These are phyloP conservation scores for Malbranchea zuffiana DNA, from an alignment of 2,329 filamentous ascomycete genomes.

Conservation along the genomic window DNA sequence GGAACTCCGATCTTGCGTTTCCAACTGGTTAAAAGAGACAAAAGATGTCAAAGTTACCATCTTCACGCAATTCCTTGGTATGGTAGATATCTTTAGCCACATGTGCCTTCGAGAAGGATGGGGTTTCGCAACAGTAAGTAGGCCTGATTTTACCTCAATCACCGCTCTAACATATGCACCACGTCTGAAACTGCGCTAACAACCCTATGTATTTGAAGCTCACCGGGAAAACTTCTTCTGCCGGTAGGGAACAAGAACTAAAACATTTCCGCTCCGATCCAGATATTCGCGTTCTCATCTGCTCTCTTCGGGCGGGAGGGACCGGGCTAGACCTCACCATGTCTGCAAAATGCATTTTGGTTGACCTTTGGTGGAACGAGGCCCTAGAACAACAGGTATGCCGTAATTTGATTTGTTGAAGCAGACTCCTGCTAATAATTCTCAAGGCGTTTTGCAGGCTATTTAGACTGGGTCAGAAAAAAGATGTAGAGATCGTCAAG, in stretches of 20 bases:
- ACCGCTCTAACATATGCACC: no score
- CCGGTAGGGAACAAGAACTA: slow-evolving; percentile 38
- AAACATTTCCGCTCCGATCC: slow-evolving; percentile 35
- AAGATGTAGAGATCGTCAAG: slow-evolving; percentile 48
- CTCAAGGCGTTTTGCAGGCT: slow-evolving; percentile 46
- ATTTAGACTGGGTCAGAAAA: slow-evolving; percentile 53
- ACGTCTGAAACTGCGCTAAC: background rate
- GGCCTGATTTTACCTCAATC: slow-evolving; percentile 1
- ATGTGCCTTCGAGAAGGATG: slow-evolving; percentile 44
- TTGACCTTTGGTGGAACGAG: slow-evolving; percentile 54
- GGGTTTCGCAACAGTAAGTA: slow-evolving; percentile 34
- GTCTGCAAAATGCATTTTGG: slow-evolving; percentile 47
- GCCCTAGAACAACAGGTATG: slow-evolving; percentile 49
- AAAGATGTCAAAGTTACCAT: slow-evolving; percentile 46
- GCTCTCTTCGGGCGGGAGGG: slow-evolving; percentile 48
- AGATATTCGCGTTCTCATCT: slow-evolving; percentile 40
- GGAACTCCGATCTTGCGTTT: slow-evolving; percentile 25
- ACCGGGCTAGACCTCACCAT: slow-evolving; percentile 49
- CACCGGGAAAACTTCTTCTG: slow-evolving; percentile 39
- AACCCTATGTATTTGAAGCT: slow-evolving; percentile 24
- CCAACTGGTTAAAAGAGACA: slow-evolving; percentile 35
- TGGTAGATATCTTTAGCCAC: slow-evolving; percentile 41
- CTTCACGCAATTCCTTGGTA: slow-evolving; percentile 49
- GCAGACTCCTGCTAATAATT: background rate
- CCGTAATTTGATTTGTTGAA: slow-evolving; percentile 11